Percentiles rank a stretch among this genome's conserved stretches.
Evolutionary conservation across 805 yeast species (phyloP).

Genomic region (Lachancea thermotolerans): DNA sequence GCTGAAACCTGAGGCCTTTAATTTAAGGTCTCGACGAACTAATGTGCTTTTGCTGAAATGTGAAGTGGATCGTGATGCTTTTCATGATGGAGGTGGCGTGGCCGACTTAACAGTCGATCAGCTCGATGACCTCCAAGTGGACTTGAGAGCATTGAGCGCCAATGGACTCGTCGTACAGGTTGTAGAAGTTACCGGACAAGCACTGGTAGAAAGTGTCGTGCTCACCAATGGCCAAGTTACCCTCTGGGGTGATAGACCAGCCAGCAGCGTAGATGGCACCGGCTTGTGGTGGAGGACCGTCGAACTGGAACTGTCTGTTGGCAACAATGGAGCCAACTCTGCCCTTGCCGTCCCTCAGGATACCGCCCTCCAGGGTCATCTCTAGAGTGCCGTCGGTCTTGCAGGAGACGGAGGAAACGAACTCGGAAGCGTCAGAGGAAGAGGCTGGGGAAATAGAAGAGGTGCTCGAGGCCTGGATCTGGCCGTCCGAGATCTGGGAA

Average conservation of each 20-base stretch:
- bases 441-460: slow-evolving; percentile 18
- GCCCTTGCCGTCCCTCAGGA: slow-evolving; percentile 52
- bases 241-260: slow-evolving; percentile 50
- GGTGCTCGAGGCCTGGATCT: slow-evolving; percentile 18
- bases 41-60: not conserved
- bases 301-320: slow-evolving; percentile 80
- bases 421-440: slow-evolving; percentile 19
- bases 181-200: slow-evolving; percentile 60
- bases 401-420: slow-evolving; percentile 38
- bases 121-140: slow-evolving; percentile 43
- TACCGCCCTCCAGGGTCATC: slow-evolving; percentile 44
- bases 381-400: slow-evolving; percentile 44
- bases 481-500: slow-evolving; percentile 35
- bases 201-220: slow-evolving; percentile 56
- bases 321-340: slow-evolving; percentile 77
- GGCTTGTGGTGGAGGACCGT: slow-evolving; percentile 82
- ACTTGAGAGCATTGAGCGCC: slow-evolving; percentile 54
- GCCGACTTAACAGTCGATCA: slow-evolving; percentile 31
- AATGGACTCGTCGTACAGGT: slow-evolving; percentile 51
- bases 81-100: not conserved
- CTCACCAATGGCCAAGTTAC: slow-evolving; percentile 52
- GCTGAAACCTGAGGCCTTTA: slow-evolving; percentile 2
- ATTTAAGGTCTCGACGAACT: slow-evolving; percentile 1
- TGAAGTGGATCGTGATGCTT: slow-evolving; percentile 3
- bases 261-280: slow-evolving; percentile 67